Evolutionary conservation across 2,329 filamentous ascomycete genomes (phyloP), one percentile per base, ranked within the genome.

Genomic region (Neophaeococcomyces mojaviensis): DNA sequence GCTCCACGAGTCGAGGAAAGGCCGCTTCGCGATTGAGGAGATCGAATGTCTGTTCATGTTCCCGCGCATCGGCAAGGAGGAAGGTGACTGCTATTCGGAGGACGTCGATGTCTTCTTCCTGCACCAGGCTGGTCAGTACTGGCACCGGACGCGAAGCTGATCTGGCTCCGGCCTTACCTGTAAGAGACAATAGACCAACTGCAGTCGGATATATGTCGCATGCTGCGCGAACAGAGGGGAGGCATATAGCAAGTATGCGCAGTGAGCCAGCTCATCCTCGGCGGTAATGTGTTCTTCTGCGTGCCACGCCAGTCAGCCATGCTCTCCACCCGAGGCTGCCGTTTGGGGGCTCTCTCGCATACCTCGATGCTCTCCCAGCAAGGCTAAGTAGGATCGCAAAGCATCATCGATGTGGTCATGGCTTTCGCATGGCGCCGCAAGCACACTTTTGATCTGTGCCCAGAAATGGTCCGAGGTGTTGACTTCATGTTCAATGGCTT

Each of bases 131-230:
- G 24, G 10, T 28, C 10, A 28, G 24, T 28, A 28, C 10, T 6
- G 24, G 7, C n/a, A 15, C 15, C 8, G 38, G 49, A 35, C 49
- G 41, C 52, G 38, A 36, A 32, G 35, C 22, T 37, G 28, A 15
- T 32, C 15, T 19, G 18, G 18, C 16, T 19, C 13, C 31, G 19
- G 3, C 52, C 63, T 38, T 65, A 80, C 77, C 69, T 82, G 77
- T 44, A 96, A 69, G 43, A 98, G 73, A 63, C 88, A 89, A 66
- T 94, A 88, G 54, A 97, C 81, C 59, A 98, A 88, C 69, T 97
- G 92, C 36, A 80, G 85, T 52, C 90, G 86, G 52, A 97, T 86
- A 67, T 98, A 97, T 47, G 88, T 83, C 55, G 79, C 77, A 64
- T 96, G 83, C 12, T 74, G 67, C 20, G 69, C 67, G 64, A 94